Conservation (phyloP, 116 monocot genomes). For the Iris pallida region DNA sequence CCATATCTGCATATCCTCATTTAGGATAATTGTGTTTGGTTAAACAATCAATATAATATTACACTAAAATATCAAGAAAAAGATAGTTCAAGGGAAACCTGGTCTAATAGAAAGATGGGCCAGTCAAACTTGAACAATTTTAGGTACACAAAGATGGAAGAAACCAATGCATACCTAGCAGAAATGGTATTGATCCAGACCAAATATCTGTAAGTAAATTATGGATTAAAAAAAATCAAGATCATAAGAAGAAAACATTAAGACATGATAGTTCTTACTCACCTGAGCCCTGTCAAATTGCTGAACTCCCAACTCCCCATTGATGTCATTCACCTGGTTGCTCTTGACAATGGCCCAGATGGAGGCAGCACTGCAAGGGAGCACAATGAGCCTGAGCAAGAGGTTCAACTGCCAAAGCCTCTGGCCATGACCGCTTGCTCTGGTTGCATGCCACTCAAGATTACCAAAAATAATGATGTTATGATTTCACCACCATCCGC, state of each 20-base stretch:
- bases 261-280: slow-evolving; percentile 1
- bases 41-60: too few relatives aligned
- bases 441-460: too few relatives aligned
- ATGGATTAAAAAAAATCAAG: background rate
- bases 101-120: slow-evolving; percentile 57
- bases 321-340: slow-evolving; percentile 26
- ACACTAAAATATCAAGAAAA: too few relatives aligned
- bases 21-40: too few relatives aligned
- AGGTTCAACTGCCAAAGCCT: slow-evolving; percentile 18
- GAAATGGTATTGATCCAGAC: slow-evolving; percentile 59
- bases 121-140: slow-evolving; percentile 28
- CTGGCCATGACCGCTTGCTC: background rate
- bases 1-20: too few relatives aligned
- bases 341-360: slow-evolving; percentile 26
- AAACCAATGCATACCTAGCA: slow-evolving; percentile 36
- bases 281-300: slow-evolving; percentile 38
- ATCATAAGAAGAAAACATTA: background rate
- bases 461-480: too few relatives aligned
- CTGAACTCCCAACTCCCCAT: slow-evolving; percentile 39
- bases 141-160: slow-evolving; percentile 21
- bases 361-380: slow-evolving; percentile 36
- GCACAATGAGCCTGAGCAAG: slow-evolving; percentile 31
- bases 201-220: slow-evolving; percentile 39
- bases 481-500: too few relatives aligned
- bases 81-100: slow-evolving; percentile 31